Evolutionary conservation across 106 monocot genomes (phyloP).

Genomic region (Acorus gramineus): DNA sequence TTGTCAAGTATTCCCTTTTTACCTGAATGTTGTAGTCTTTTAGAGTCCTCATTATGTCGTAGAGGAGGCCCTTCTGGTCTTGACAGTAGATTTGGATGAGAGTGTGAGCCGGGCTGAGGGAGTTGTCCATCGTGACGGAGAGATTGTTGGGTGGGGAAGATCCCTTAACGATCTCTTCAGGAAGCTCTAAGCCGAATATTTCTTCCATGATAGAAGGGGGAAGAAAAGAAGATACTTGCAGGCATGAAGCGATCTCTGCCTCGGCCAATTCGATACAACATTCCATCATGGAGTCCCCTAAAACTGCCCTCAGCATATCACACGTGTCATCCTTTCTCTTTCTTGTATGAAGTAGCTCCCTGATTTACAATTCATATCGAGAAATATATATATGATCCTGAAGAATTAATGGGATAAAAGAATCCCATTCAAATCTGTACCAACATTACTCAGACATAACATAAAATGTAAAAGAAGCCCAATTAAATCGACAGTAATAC

Average conservation of each 20-base stretch:
- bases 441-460: background rate
- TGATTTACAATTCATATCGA: slow-evolving; percentile 5
- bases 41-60: slow-evolving; percentile 78
- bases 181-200: slow-evolving; percentile 44
- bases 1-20: background rate
- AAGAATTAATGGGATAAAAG: background rate
- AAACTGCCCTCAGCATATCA: slow-evolving; percentile 37
- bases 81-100: slow-evolving; percentile 68
- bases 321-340: slow-evolving; percentile 56
- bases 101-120: slow-evolving; percentile 61
- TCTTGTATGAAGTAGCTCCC: slow-evolving; percentile 72
- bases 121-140: slow-evolving; percentile 65
- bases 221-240: slow-evolving; percentile 51
- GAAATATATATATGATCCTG: background rate
- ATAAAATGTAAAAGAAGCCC: background rate
- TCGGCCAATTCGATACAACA: slow-evolving; percentile 56
- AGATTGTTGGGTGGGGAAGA: slow-evolving; percentile 8
- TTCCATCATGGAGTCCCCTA: slow-evolving; percentile 49
- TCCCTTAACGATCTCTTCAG: slow-evolving; percentile 16
- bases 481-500: too few relatives aligned
- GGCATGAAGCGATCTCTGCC: slow-evolving; percentile 27
- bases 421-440: background rate
- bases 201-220: slow-evolving; percentile 41
- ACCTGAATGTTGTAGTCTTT: slow-evolving; percentile 95
- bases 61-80: slow-evolving; percentile 85